Percentiles rank a stretch among this genome's conserved stretches.
Evolutionary conservation across 129 eudicot genomes (phyloP).

Genomic region (Lactuca saligna): DNA sequence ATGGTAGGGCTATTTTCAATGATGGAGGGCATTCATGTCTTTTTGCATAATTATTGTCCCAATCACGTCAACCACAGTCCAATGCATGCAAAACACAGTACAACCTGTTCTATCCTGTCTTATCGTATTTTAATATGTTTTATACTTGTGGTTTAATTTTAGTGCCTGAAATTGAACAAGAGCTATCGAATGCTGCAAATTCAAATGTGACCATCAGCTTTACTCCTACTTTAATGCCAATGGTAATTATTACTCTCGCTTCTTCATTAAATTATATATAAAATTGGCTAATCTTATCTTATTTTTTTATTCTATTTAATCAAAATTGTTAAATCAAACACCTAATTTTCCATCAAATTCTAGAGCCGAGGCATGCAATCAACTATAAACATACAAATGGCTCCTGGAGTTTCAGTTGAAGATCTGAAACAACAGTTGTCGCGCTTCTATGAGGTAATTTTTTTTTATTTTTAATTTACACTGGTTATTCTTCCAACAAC

Average conservation of each 20-base stretch:
- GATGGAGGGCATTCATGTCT: neutral
- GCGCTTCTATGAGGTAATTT: slow-evolving; percentile 61
- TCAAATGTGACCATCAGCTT: slow-evolving; percentile 85
- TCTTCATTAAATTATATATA: neutral
- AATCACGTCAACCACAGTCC: neutral
- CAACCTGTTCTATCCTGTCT: neutral
- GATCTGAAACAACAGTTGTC: slow-evolving; percentile 70
- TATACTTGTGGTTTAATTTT: slow-evolving; percentile 28
- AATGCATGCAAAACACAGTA: neutral
- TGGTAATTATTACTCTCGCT: slow-evolving; percentile 47
- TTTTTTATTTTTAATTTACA: neutral
- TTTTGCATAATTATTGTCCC: neutral
- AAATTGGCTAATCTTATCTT: neutral
- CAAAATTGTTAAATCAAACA: neutral
- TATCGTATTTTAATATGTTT: slow-evolving; percentile 10
- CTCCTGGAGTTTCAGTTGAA: slow-evolving; percentile 74
- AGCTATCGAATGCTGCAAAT: slow-evolving; percentile 71
- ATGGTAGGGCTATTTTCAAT: slow-evolving; percentile 43
- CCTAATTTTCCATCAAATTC: slow-evolving; percentile 2
- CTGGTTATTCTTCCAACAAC: neutral
- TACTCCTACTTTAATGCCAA: slow-evolving; percentile 98
- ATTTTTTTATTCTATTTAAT: neutral
- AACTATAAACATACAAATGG: slow-evolving; percentile 84
- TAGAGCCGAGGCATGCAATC: slow-evolving; percentile 99
- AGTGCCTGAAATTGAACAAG: slow-evolving; percentile 99